Conservation (phyloP, 78 protist genomes). For the Polysphondylium violaceum region DNA sequence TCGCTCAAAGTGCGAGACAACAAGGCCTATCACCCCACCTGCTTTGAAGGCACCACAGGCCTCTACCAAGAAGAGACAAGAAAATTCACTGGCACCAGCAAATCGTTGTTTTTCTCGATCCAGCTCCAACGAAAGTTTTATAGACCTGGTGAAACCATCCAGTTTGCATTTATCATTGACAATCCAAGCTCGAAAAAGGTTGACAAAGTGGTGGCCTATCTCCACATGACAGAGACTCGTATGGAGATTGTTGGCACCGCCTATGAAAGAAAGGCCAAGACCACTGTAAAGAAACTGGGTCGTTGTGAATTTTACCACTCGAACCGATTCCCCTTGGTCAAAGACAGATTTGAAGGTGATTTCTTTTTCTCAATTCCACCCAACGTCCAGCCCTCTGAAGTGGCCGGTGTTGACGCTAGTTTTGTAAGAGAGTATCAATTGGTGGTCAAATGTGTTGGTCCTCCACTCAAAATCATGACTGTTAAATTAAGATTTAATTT, state of each 20-base stretch:
- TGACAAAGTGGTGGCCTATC: constrained; percentile 61
- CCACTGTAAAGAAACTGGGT: constrained; percentile 42
- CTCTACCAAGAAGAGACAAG: constrained; percentile 64
- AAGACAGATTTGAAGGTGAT: constrained; percentile 80
- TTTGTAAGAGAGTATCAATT: constrained; percentile 76
- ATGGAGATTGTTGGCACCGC: constrained; percentile 72
- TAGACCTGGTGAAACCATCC: constrained; percentile 70
- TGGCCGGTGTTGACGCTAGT: constrained; percentile 73
- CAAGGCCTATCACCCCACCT: constrained; percentile 61
- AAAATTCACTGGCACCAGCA: constrained; percentile 33
- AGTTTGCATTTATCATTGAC: constrained; percentile 71
- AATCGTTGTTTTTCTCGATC: constrained; percentile 52
- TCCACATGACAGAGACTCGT: constrained; percentile 50
- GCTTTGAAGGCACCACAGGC: constrained; percentile 67
- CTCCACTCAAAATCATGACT: constrained; percentile 55
- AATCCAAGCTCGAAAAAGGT: constrained; percentile 61
- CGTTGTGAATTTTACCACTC: constrained; percentile 67
- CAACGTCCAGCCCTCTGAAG: constrained; percentile 59
- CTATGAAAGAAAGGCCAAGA: constrained; percentile 48
- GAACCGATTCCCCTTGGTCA: constrained; percentile 50
- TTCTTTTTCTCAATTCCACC: constrained; percentile 70
- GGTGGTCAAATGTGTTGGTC: constrained; percentile 77
- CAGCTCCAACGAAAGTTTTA: constrained; percentile 74
- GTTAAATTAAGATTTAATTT: constrained; percentile 71
- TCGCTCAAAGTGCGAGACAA: constrained; percentile 67